phyloP scores from a whole-genome alignment of 2,329 filamentous ascomycete species.

The Stemphylium lycopersici region DNA sequence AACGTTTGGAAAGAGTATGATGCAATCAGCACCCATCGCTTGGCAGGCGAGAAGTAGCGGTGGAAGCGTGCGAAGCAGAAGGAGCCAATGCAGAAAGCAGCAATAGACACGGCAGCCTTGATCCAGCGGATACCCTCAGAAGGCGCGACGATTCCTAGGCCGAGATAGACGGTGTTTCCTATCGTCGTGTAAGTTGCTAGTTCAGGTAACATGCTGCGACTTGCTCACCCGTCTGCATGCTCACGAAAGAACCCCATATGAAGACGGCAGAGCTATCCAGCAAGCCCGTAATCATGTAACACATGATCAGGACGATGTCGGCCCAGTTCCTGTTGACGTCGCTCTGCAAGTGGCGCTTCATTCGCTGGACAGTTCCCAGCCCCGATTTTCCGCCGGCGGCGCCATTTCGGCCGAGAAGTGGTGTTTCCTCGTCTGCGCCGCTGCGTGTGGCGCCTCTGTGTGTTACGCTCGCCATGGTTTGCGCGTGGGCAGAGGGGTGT shows the following conservation, averaged over 20 bases:
- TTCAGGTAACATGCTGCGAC: not conserved
- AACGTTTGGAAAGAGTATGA: slow-evolving; percentile 51
- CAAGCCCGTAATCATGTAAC: slow-evolving; percentile 78
- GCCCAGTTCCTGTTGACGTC: slow-evolving; percentile 67
- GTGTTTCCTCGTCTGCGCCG: slow-evolving; percentile 38
- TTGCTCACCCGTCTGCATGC: slow-evolving; percentile 76
- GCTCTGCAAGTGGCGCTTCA: slow-evolving; percentile 45
- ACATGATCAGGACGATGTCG: slow-evolving; percentile 71
- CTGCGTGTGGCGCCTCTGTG: slow-evolving; percentile 16
- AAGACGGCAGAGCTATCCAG: slow-evolving; percentile 77
- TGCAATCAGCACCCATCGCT: slow-evolving; percentile 67
- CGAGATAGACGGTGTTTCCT: slow-evolving; percentile 79
- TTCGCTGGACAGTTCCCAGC: slow-evolving; percentile 8
- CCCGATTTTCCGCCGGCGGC: slow-evolving; percentile 30
- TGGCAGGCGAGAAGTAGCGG: slow-evolving; percentile 64
- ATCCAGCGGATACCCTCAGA: slow-evolving; percentile 64
- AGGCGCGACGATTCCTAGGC: slow-evolving; percentile 71
- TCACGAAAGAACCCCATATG: slow-evolving; percentile 80
- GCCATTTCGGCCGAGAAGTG: slow-evolving; percentile 36
- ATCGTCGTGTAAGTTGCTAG: slow-evolving; percentile 18
- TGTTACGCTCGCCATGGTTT: slow-evolving; percentile 22
- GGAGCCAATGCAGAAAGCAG: slow-evolving; percentile 73
- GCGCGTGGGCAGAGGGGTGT: slow-evolving; percentile 11
- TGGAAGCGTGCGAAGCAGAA: slow-evolving; percentile 74
- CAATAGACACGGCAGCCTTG: slow-evolving; percentile 73